These are phyloP conservation scores for Stephanodiscus triporus DNA, from an alignment of 108 stramenopile species.

Conservation along the genomic window DNA sequence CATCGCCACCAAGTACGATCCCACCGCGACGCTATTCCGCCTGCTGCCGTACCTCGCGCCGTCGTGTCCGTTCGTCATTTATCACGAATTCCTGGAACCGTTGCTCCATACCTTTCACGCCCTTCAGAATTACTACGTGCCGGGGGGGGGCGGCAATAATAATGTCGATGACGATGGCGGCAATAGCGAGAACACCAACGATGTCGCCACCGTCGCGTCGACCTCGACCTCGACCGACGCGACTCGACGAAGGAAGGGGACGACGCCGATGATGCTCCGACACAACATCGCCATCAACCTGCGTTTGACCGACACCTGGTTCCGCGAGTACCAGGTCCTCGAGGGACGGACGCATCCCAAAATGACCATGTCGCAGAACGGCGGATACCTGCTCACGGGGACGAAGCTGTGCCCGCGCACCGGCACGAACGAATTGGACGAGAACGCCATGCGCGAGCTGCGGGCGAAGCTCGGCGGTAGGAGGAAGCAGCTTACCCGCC, in stretches of 20 bases:
- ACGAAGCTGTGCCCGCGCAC: conserved; percentile 79
- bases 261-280: conserved; percentile 33
- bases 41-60: conserved; percentile 79
- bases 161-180: background rate
- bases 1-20: conserved; percentile 75
- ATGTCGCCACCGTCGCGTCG: background rate
- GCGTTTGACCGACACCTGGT: conserved; percentile 85
- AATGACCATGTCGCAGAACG: conserved; percentile 92
- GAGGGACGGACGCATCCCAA: conserved; percentile 88
- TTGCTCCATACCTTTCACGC: conserved; percentile 76
- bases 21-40: conserved; percentile 60
- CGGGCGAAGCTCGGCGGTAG: conserved; percentile 61
- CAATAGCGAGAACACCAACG: background rate
- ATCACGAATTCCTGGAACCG: conserved; percentile 86
- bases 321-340: conserved; percentile 90
- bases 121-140: conserved; percentile 58
- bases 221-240: conserved; percentile 11
- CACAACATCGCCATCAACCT: conserved; percentile 79
- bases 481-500: conserved; percentile 44
- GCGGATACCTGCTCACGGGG: conserved; percentile 87
- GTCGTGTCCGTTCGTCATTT: conserved; percentile 88
- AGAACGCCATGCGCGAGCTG: conserved; percentile 57
- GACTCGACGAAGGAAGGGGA: too few species aligned
- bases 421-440: conserved; percentile 81
- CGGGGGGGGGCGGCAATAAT: background rate